A percentile compares a stretch with the other conserved stretches of the same genome.
phyloP scores from a whole-genome alignment of 176 grass and related monocot genomes.

The Aegilops tauschii region DNA sequence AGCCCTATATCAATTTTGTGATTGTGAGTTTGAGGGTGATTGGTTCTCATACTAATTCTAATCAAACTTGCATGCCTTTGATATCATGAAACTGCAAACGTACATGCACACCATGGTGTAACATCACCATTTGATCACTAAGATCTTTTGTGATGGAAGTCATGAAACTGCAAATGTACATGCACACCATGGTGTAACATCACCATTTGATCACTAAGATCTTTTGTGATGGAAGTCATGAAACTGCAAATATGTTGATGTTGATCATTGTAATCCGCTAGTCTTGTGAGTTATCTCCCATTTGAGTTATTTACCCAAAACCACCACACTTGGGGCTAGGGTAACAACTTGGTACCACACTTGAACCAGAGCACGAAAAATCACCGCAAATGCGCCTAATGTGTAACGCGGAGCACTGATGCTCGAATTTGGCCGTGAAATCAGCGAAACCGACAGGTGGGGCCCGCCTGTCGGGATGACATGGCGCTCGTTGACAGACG shows the following conservation, averaged over 20 bases:
- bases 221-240: conserved; percentile 14
- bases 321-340: no score
- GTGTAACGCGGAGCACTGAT: no score
- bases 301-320: no score
- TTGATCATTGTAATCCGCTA: not conserved
- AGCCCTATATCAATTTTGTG: not conserved
- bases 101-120: not conserved
- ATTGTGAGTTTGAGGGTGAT: not conserved
- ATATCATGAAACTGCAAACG: not conserved
- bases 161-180: not conserved
- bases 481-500: no score
- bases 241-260: not conserved
- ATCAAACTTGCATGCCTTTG: not conserved
- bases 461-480: no score
- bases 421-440: no score
- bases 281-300: not conserved
- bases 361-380: no score
- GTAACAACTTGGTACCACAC: no score
- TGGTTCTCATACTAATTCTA: not conserved
- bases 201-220: not conserved
- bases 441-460: no score
- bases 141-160: conserved; percentile 12
- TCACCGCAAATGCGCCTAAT: no score
- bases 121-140: not conserved
- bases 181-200: not conserved